Conservation (phyloP, 2,329 filamentous ascomycete genomes). For the Colletotrichum sansevieriae region DNA sequence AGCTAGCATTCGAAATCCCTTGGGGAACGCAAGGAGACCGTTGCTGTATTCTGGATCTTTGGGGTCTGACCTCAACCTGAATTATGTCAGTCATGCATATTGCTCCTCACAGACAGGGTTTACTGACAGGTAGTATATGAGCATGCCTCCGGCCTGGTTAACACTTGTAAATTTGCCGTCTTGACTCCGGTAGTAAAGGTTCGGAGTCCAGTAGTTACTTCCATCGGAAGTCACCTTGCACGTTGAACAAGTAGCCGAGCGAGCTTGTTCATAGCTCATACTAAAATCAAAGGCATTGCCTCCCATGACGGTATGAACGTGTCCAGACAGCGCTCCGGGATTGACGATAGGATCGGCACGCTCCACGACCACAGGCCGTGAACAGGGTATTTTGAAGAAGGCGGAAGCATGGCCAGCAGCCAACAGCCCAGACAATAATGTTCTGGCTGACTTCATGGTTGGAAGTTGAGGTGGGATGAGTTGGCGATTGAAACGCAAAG, state of each 20-base stretch:
- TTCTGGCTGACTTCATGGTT: conserved; percentile 18
- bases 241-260: conserved; percentile 71
- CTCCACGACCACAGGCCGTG: conserved; percentile 47
- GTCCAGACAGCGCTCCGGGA: conserved; percentile 65
- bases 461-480: neutral
- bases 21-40: conserved; percentile 70
- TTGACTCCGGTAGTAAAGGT: conserved; percentile 62
- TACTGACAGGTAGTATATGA: conserved; percentile 64
- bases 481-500: neutral
- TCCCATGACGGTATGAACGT: conserved; percentile 73
- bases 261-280: conserved; percentile 66
- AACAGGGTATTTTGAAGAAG: conserved; percentile 42
- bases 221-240: conserved; percentile 72
- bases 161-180: conserved; percentile 67
- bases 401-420: conserved; percentile 18
- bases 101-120: neutral
- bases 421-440: conserved; percentile 14
- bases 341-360: conserved; percentile 71
- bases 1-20: conserved; percentile 75
- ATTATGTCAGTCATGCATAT: conserved; percentile 1
- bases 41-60: conserved; percentile 55
- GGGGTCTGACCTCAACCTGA: conserved; percentile 56
- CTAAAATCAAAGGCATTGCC: conserved; percentile 70
- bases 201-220: conserved; percentile 78
- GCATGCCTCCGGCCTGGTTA: conserved; percentile 57